Percentiles rank a stretch among this genome's conserved stretches.
These are phyloP conservation scores for Scedosporium boydii DNA, from an alignment of 2,329 filamentous ascomycete species.

Conservation along the genomic window DNA sequence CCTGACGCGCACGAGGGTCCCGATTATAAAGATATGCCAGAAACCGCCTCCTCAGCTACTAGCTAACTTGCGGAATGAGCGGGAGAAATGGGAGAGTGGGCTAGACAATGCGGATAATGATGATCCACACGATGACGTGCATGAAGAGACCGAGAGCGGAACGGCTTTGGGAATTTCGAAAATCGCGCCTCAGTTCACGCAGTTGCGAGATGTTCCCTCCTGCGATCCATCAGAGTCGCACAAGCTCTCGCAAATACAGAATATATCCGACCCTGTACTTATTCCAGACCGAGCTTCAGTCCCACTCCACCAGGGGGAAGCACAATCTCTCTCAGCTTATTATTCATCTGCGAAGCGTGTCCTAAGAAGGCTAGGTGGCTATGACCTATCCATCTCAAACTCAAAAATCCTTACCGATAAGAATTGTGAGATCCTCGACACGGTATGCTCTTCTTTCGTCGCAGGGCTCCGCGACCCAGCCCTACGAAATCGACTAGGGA, in stretches of 20 bases:
- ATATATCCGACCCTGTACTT: background rate
- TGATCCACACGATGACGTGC: constrained; percentile 25
- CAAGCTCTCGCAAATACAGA: background rate
- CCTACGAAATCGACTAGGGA: constrained; percentile 34
- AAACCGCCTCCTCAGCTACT: constrained; percentile 53
- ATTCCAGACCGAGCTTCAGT: background rate
- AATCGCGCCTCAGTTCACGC: background rate
- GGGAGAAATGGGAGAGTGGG: constrained; percentile 61
- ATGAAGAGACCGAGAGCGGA: constrained; percentile 12
- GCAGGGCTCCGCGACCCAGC: constrained; percentile 38
- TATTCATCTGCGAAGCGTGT: constrained; percentile 38
- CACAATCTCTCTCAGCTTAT: constrained; percentile 34
- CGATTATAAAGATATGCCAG: constrained; percentile 81
- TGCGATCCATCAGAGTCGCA: background rate
- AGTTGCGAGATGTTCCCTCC: background rate
- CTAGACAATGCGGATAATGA: constrained; percentile 27
- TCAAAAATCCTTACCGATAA: constrained; percentile 27
- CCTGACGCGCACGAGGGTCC: constrained; percentile 69
- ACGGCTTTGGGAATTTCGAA: background rate
- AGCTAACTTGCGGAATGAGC: constrained; percentile 51
- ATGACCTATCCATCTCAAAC: constrained; percentile 41
- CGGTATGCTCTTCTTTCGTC: constrained; percentile 44
- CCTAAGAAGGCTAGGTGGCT: constrained; percentile 36
- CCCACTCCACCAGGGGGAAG: constrained; percentile 26
- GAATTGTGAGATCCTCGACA: constrained; percentile 40